A percentile compares a stretch with the other conserved stretches of the same genome.
These are phyloP conservation scores for Phyllachora maydis DNA, from an alignment of 2,329 filamentous ascomycete genomes.

Conservation along the genomic window DNA sequence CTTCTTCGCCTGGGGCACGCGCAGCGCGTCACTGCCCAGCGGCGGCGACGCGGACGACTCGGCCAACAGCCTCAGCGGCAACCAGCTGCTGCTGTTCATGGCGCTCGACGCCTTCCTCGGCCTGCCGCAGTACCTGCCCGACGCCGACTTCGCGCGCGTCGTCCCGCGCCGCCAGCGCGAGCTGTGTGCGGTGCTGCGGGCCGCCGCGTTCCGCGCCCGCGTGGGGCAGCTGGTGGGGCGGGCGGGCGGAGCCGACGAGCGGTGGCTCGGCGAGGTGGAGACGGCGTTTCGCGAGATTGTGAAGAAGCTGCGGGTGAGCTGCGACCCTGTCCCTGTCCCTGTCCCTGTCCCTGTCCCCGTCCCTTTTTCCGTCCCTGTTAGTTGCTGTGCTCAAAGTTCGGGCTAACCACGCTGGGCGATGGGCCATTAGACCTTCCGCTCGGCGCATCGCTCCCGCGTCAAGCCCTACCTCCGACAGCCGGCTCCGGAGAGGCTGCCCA, in stretches of 20 bases:
- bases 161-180: slow-evolving; percentile 9
- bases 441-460: slow-evolving; percentile 10
- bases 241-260: slow-evolving; percentile 3
- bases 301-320: slow-evolving; percentile 11
- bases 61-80: slow-evolving; percentile 14
- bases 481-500: slow-evolving; percentile 12
- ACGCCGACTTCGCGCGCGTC: slow-evolving; percentile 6
- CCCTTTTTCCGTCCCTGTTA: too few relatives aligned
- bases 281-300: slow-evolving; percentile 9
- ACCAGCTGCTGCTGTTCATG: slow-evolving; percentile 13
- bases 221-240: slow-evolving; percentile 3
- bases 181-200: slow-evolving; percentile 6
- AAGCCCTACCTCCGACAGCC: slow-evolving; percentile 10
- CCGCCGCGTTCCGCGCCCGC: slow-evolving; percentile 6
- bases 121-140: slow-evolving; percentile 10
- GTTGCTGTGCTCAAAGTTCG: too few relatives aligned
- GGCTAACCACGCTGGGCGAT: too few relatives aligned
- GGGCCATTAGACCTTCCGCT: slow-evolving; percentile 8
- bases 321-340: too few relatives aligned
- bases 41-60: slow-evolving; percentile 10
- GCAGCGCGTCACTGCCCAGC: too few relatives aligned
- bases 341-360: not conserved
- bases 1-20: slow-evolving; percentile 14
- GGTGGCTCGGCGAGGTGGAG: too few relatives aligned
- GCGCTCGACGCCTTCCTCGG: slow-evolving; percentile 15